Percentiles rank a stretch among this genome's conserved stretches.
Conservation (phyloP, 2,329 filamentous ascomycete species). For the Aspergillus versicolor region DNA sequence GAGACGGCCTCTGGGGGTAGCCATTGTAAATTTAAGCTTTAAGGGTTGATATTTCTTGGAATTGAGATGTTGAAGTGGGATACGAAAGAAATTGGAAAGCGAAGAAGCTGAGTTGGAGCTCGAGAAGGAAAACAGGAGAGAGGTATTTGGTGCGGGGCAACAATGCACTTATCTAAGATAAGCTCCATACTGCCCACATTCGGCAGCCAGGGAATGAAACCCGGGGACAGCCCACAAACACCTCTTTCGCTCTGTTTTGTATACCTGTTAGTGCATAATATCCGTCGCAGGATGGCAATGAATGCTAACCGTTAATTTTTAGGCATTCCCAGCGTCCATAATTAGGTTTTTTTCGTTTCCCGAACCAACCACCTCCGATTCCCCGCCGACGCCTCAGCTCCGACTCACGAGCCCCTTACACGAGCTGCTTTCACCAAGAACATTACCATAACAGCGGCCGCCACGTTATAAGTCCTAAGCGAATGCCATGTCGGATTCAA, state of each 20-base stretch:
- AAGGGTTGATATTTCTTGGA: too few species aligned
- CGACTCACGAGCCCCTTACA: not conserved
- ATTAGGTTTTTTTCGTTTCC: not conserved
- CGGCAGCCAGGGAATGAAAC: not conserved
- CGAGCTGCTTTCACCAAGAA: not conserved
- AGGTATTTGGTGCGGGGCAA: constrained; percentile 1
- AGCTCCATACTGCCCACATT: not conserved
- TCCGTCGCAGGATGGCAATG: not conserved
- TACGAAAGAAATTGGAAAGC: not conserved
- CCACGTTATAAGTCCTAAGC: not conserved
- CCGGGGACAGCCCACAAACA: not conserved
- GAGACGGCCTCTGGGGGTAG: constrained; percentile 17
- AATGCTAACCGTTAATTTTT: not conserved
- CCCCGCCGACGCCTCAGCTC: not conserved
- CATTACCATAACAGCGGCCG: not conserved
- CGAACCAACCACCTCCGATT: not conserved
- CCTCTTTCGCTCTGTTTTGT: not conserved
- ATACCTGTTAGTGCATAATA: not conserved
- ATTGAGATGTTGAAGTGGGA: not conserved
- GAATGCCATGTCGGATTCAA: not conserved
- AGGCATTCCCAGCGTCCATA: not conserved
- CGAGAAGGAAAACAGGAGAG: not conserved
- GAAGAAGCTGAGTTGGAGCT: not conserved
- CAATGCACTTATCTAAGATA: constrained; percentile 6
- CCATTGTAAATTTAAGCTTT: constrained; percentile 12